phyloP scores from a whole-genome alignment of 805 yeast species.

The Cyberlindnera maritima region DNA sequence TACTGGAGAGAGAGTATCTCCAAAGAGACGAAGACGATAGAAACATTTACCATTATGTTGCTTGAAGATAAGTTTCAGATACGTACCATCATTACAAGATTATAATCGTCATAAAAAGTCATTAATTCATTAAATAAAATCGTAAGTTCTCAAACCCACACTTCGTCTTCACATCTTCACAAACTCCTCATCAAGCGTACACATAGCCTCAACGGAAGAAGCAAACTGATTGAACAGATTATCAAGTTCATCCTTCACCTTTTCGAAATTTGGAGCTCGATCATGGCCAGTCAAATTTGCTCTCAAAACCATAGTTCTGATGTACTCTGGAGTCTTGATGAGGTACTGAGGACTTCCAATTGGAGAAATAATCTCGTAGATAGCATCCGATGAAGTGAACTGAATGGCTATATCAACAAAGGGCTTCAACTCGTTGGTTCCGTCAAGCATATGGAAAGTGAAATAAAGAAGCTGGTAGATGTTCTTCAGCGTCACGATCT shows the following conservation, averaged over 20 bases:
- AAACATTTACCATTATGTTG: slow-evolving; percentile 64
- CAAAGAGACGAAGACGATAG: slow-evolving; percentile 64
- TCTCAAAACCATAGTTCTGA: slow-evolving; percentile 15
- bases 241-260: slow-evolving; percentile 4
- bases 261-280: neutral
- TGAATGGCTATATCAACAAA: slow-evolving; percentile 13
- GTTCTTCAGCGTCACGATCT: slow-evolving; percentile 13
- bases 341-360: slow-evolving; percentile 12
- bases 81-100: too few species aligned
- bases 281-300: slow-evolving; percentile 17
- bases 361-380: slow-evolving; percentile 9
- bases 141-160: neutral
- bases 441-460: slow-evolving; percentile 14
- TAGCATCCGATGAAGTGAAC: slow-evolving; percentile 12
- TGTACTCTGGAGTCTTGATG: slow-evolving; percentile 16
- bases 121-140: neutral
- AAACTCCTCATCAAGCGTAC: slow-evolving; percentile 2
- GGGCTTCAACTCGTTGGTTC: slow-evolving; percentile 17
- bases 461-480: slow-evolving; percentile 13
- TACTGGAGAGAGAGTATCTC: slow-evolving; percentile 79
- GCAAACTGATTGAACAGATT: slow-evolving; percentile 11
- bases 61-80: slow-evolving; percentile 32
- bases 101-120: too few species aligned
- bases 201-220: slow-evolving; percentile 6
- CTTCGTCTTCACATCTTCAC: neutral